Conservation (phyloP, 2,329 filamentous ascomycete species). For the Pseudogymnoascus sp. region DNA sequence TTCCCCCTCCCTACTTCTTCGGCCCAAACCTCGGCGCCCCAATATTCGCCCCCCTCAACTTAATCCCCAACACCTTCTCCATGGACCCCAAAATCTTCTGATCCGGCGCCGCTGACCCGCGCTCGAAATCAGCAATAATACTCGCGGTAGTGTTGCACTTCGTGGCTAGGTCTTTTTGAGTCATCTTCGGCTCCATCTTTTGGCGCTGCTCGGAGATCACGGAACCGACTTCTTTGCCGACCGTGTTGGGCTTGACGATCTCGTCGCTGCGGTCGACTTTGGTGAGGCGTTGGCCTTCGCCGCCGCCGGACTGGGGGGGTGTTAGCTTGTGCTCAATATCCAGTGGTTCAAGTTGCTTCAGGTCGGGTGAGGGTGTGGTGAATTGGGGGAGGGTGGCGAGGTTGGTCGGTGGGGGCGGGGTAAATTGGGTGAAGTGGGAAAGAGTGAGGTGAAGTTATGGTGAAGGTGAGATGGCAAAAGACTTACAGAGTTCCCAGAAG, state of each 20-base stretch:
- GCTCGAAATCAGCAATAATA: constrained; percentile 78
- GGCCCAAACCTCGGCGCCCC: constrained; percentile 70
- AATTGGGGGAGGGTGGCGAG: background rate
- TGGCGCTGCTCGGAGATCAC: constrained; percentile 74
- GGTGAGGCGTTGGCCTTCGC: constrained; percentile 89
- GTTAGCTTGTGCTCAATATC: background rate
- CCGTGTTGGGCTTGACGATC: constrained; percentile 92
- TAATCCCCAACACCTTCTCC: constrained; percentile 79
- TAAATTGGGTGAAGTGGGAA: background rate
- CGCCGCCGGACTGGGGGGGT: constrained; percentile 42
- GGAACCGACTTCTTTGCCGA: constrained; percentile 71
- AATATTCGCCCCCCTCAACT: constrained; percentile 78
- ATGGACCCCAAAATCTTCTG: constrained; percentile 72
- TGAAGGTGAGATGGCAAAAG: background rate
- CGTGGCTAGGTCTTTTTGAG: constrained; percentile 78
- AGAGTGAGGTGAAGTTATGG: background rate
- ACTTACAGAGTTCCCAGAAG: constrained; percentile 70
- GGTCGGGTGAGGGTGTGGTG: background rate
- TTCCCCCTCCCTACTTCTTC: constrained; percentile 46
- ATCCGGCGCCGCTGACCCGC: constrained; percentile 67
- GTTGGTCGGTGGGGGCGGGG: background rate
- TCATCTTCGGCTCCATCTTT: constrained; percentile 87
- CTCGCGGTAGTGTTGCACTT: constrained; percentile 81
- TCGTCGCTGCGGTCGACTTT: constrained; percentile 97
- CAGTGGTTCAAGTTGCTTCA: too few species aligned